Evolutionary conservation across 2,329 filamentous ascomycete genomes (phyloP), one percentile per base, ranked within the genome.

Genomic region (Dactylellina parvicollis): DNA sequence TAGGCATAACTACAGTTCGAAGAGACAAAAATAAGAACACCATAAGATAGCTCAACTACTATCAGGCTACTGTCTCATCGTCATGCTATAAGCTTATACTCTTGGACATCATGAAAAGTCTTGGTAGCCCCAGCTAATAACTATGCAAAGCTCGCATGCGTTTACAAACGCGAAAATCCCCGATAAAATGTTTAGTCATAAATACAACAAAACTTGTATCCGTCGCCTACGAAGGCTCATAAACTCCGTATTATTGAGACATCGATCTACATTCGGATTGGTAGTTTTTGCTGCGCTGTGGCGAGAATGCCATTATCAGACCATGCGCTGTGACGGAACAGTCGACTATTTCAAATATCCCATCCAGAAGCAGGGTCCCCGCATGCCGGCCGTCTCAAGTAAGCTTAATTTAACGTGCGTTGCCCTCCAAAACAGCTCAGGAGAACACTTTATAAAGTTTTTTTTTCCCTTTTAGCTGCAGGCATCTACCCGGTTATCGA

Each of bases 171-270:
- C 16, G 4, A 4, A 44, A 20, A 20, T 8, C 3, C 18, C 16
- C 40, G 40, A 44, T 44, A 38, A 38, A 22, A 5, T 44, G 40
- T 44, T 44, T 44, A 44, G 40, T 44, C 8, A 44, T 16, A 44
- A 7, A 2, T 44, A 44, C 40, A 44, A 20, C 9, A 20, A 2
- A 5, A 9, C 20, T 20, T 4, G 40, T 44, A 20, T 8, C 4
- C 36, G 4, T 14, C 7, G 4, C 36, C 36, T 40, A 18, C 36
- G n/a, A 40, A n/a, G n/a, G n/a, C n/a, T n/a, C n/a, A n/a, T n/a
- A n/a, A n/a, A n/a, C n/a, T n/a, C n/a, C n/a, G n/a, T n/a, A n/a
- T n/a, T n/a, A n/a, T n/a, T n/a, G n/a, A n/a, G n/a, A n/a, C n/a
- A n/a, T n/a, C n/a, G n/a, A n/a, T n/a, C n/a, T n/a, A n/a, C n/a